Conservation (phyloP, 1,284 basidiomycete species). For the Moesziomyces antarcticus region DNA sequence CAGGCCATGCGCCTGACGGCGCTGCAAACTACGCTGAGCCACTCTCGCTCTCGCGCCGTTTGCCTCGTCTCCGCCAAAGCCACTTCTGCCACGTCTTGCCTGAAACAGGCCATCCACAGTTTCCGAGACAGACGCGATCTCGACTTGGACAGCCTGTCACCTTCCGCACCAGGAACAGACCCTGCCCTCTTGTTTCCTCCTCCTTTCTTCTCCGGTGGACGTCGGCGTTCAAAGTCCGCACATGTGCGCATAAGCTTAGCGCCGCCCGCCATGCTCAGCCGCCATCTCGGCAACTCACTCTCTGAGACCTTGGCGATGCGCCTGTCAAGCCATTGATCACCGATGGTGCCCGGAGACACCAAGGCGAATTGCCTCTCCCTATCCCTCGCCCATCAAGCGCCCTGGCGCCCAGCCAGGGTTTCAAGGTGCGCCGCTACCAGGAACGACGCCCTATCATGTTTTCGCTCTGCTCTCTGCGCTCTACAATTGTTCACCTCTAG, state of each 20-base stretch:
- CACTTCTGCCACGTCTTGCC: neutral
- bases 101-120: constrained; percentile 3
- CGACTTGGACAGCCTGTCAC: constrained; percentile 5
- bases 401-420: no score
- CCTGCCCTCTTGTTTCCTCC: neutral
- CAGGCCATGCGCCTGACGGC: neutral
- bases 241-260: neutral
- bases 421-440: no score
- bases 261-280: neutral
- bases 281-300: neutral
- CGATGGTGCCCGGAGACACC: neutral
- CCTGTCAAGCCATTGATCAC: neutral
- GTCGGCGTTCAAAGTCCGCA: neutral
- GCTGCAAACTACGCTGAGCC: neutral
- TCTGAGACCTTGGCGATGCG: neutral
- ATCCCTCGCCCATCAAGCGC: no score
- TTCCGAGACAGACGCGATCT: constrained; percentile 18
- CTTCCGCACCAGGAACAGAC: neutral
- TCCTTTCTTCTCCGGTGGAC: no score
- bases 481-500: neutral
- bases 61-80: neutral
- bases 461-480: neutral
- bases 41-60: neutral
- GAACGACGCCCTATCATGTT: no score
- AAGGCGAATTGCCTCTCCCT: neutral